These are phyloP conservation scores for Sugiyamaella castrensis DNA, from an alignment of 1,139 yeast species.

Conservation along the genomic window DNA sequence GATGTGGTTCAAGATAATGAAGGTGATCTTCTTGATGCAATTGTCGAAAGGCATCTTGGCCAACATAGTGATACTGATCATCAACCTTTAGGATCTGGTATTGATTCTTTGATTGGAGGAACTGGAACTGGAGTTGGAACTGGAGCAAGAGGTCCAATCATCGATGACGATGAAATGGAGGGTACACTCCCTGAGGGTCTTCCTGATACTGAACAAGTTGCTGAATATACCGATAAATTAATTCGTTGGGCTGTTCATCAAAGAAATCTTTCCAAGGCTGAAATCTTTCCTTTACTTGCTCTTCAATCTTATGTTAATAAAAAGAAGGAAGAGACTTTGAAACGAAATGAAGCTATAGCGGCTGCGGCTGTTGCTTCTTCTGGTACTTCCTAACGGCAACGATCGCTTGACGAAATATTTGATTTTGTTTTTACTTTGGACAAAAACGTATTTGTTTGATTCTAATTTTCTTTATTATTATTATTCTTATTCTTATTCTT, in stretches of 20 bases:
- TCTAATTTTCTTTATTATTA: not conserved
- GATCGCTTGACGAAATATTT: not conserved
- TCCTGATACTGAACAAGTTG: slow-evolving; percentile 10
- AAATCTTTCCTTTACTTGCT: slow-evolving; percentile 11
- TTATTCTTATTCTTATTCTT: not conserved
- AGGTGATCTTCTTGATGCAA: slow-evolving; percentile 15
- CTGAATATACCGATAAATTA: slow-evolving; percentile 11
- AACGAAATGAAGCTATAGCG: slow-evolving; percentile 5
- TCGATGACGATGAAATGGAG: not conserved
- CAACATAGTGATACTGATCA: not conserved
- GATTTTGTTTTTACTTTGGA: not conserved
- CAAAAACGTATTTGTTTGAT: not conserved
- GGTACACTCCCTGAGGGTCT: slow-evolving; percentile 7
- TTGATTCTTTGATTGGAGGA: no score
- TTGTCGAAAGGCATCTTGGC: slow-evolving; percentile 17
- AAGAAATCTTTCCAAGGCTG: slow-evolving; percentile 9
- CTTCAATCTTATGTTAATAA: slow-evolving; percentile 11
- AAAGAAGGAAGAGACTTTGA: slow-evolving; percentile 3
- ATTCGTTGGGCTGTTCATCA: slow-evolving; percentile 15
- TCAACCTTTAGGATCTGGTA: no score
- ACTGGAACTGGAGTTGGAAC: not conserved
- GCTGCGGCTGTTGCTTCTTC: slow-evolving; percentile 6
- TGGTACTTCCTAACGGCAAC: not conserved
- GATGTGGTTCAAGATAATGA: slow-evolving; percentile 14
- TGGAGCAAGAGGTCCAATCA: slow-evolving; percentile 1